phyloP scores from a whole-genome alignment of 768 basidiomycete species.

The Chalciporus sphaerocephalus region DNA sequence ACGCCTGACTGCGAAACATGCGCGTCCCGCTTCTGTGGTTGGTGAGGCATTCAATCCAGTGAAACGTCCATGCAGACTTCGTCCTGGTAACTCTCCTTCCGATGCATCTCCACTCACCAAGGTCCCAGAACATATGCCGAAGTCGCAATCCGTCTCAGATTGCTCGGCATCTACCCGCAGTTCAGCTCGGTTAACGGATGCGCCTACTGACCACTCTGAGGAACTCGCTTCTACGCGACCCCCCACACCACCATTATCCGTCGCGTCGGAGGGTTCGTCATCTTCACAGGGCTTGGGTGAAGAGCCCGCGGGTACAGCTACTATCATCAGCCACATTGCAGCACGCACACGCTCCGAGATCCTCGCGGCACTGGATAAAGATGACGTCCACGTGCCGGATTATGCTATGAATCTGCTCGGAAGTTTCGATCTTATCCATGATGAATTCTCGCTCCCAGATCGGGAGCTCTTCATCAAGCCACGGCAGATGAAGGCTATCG shows the following conservation, averaged over 20 bases:
- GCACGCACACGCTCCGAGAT: slow-evolving; percentile 37
- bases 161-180: slow-evolving; percentile 16
- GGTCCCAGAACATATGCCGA: slow-evolving; percentile 15
- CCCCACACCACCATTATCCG: slow-evolving; percentile 28
- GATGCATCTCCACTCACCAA: slow-evolving; percentile 16
- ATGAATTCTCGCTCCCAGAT: slow-evolving; percentile 32
- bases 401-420: slow-evolving; percentile 44
- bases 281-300: slow-evolving; percentile 20
- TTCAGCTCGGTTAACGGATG: slow-evolving; percentile 23
- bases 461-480: slow-evolving; percentile 28
- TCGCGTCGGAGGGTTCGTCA: slow-evolving; percentile 24
- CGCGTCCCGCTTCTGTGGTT: slow-evolving; percentile 24
- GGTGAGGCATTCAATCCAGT: slow-evolving; percentile 27
- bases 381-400: slow-evolving; percentile 38
- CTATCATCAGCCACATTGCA: slow-evolving; percentile 33
- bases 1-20: slow-evolving; percentile 24
- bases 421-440: slow-evolving; percentile 37
- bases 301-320: slow-evolving; percentile 31
- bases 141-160: slow-evolving; percentile 14
- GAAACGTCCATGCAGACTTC: slow-evolving; percentile 27
- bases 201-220: slow-evolving; percentile 20
- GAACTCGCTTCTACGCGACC: slow-evolving; percentile 23
- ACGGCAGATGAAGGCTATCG: slow-evolving; percentile 29
- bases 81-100: slow-evolving; percentile 14
- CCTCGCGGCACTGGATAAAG: slow-evolving; percentile 30